Evolutionary conservation across 306 rosid genomes (phyloP), one percentile per base, ranked within the genome.

Genomic region (Chamaecrista fasciculata): DNA sequence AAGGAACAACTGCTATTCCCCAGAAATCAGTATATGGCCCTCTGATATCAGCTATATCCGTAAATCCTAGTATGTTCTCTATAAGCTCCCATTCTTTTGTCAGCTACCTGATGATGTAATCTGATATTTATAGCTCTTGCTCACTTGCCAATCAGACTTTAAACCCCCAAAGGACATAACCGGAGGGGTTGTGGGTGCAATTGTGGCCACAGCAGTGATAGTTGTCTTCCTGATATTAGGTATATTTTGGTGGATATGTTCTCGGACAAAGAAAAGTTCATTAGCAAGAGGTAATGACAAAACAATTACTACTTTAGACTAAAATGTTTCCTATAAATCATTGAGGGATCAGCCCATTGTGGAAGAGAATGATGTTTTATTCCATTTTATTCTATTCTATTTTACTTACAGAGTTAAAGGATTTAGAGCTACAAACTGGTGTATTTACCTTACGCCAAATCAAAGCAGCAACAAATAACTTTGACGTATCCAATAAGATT

Each of bases 41-140:
- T 46, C 73, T 80, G 24, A 72, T 80, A 71, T 80, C 85, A 20
- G 85, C 85, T 61, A 80, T 80, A 33, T 72, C 84, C 11, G 66
- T 76, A 15, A 49, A 72, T 71, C 50, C 78, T 29, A 75, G 81
- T 80, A 21, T 24, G 80, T 69, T 74, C 40, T 44, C 50, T 39
- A 0, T 6, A 50, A 25, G 5, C 20, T 28, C 3, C 9, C 62
- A n/a, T 61, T 52, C 9, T 19, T 75, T 15, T 23, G 5, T 11
- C 16, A 37, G 15, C 61, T 20, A 19, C 63, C 67, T 42, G 63
- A 21, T 57, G 1, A 15, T 55, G 42, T 3, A 19, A 66, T 61
- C 29, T 71, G 37, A 48, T 23, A 4, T 25, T 46, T 25, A 26
- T 14, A 25, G 28, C 39, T 11, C 5, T 3, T 57, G 5, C 20